Base-by-base conservation (phyloP, 768 basidiomycete species). In the Boletus pseudopeckii region DNA sequence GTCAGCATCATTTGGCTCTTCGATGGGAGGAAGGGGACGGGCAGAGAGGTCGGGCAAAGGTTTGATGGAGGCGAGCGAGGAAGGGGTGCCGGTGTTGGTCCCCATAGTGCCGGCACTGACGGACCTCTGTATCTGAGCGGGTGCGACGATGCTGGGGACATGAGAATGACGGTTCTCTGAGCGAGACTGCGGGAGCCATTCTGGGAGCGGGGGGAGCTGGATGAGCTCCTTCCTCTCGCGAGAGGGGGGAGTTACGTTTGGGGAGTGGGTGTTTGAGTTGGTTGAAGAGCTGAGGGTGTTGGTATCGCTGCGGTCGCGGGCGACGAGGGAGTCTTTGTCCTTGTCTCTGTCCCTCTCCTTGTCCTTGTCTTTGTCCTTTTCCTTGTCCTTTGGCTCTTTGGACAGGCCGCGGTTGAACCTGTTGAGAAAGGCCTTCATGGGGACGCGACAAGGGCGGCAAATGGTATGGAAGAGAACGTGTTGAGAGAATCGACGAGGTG, bases 401-500 rank as follows among this genome's bases (percentile, higher is more conserved):
- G 77, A 71, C 60, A 75, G 79, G 54, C 75, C 79, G 52, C 82
- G 81, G 63, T 89, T 88, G 62, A 92, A 74, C 65, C 89, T 82
- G 67, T 81, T 80, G 71, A 92, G 81, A 62, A 92, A 86, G 41
- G 90, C 90, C 79, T 90, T 92, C 90, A 92, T 92, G 70, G 70
- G 56, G 45, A 42, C 52, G 50, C 50, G 49, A 36, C 30, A 17
- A 47, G 30, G 17, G 15, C 13, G 30, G 33, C 4, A 6, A 30
- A 28, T 20, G 20, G 7, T 15, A 0, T 17, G 45, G 15, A 22
- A 22, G 9, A 30, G 20, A 46, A 22, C 18, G 45, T 45, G 20
- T 32, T 36, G 45, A 17, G 20, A 20, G 57, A 58, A 51, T 50
- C 42, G 41, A 40, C 14, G n/a, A 33, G 45, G 10, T 32, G 58